Base-by-base conservation (phyloP, 2,329 filamentous ascomycete genomes). In the Colletotrichum shisoi region DNA sequence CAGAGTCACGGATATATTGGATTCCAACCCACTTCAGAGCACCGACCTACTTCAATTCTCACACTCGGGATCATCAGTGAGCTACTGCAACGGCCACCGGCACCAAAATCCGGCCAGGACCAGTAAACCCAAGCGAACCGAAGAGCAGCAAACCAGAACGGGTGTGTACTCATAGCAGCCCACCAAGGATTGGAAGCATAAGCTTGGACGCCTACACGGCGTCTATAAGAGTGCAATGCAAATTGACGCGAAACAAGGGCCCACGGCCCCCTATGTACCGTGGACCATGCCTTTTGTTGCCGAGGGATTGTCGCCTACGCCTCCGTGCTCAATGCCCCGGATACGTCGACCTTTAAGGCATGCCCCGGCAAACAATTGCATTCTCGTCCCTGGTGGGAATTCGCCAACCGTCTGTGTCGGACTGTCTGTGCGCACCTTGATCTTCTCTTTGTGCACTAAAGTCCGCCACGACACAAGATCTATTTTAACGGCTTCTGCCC, bases 1-100 rank as follows among this genome's bases (percentile, higher is more conserved):
- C 39, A 31, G 65, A 60, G 65, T 68, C 65, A 51, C 61, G 65
- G 51, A 56, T 68, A 65, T 56, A 68, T 44, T 51, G 63, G 42
- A 56, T n/a, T 51, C 31, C 39, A 60, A 51, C 44, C 44, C 61
- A 51, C 53, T 21, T 56, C 44, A 19, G 40, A 53, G 42, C 65
- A 45, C 51, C 65, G 42, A 56, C 48, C 61, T 59, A 42, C 61
- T 37, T 27, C 61, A 64, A 56, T 49, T 37, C 37, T 40, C 39
- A 40, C 46, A 60, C 39, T 27, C 57, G 52, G 40, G 37, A 54
- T 54, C 31, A 34, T 40, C 12, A 17, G 46, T 45, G 52, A 56
- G n/a, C 52, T 27, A 44, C n/a, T 9, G 44, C 46, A 40, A 52
- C 8, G 31, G 42, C 34, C 46, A 34, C 48, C 24, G 15, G 37